Conservation (phyloP, 352 stramenopile genomes). For the Chrysophaeum taylorii region DNA sequence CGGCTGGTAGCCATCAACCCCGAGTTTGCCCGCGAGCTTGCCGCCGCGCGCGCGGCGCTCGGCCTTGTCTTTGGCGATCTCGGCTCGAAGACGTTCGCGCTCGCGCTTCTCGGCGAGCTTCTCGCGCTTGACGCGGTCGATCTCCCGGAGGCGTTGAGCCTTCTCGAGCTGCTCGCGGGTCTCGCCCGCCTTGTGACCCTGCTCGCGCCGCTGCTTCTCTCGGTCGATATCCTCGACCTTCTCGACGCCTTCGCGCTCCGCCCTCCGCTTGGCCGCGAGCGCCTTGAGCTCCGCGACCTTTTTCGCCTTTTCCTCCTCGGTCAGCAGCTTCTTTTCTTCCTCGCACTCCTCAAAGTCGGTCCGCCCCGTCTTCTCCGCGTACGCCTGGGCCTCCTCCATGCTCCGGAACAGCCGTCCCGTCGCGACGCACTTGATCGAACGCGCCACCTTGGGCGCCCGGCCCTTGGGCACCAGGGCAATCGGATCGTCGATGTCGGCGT, state of each 20-base stretch:
- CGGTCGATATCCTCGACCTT: constrained; percentile 49
- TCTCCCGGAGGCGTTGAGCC: constrained; percentile 59
- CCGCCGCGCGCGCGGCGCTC: constrained; percentile 65
- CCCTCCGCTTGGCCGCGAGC: constrained; percentile 57
- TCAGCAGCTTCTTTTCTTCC: constrained; percentile 46
- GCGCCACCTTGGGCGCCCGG: constrained; percentile 19
- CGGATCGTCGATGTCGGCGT: constrained; percentile 69
- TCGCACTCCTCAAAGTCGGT: constrained; percentile 36
- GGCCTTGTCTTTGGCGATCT: constrained; percentile 78
- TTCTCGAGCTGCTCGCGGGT: constrained; percentile 65
- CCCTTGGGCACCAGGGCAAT: constrained; percentile 46
- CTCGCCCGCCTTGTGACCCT: constrained; percentile 60
- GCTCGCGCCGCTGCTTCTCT: constrained; percentile 46
- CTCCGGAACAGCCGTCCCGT: constrained; percentile 16
- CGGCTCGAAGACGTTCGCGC: constrained; percentile 65
- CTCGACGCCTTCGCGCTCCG: constrained; percentile 60
- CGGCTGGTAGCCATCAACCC: constrained; percentile 37
- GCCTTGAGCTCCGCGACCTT: constrained; percentile 69
- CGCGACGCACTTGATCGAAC: constrained; percentile 29
- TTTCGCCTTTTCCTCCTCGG: constrained; percentile 63
- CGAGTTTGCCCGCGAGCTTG: constrained; percentile 51
- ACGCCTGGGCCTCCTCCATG: constrained; percentile 14
- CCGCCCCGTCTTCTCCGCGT: constrained; percentile 22
- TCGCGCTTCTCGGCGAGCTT: constrained; percentile 71
- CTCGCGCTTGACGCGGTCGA: constrained; percentile 69